phyloP scores from a whole-genome alignment of 2,329 filamentous ascomycete species.

The Hypoxylon rubiginosum region DNA sequence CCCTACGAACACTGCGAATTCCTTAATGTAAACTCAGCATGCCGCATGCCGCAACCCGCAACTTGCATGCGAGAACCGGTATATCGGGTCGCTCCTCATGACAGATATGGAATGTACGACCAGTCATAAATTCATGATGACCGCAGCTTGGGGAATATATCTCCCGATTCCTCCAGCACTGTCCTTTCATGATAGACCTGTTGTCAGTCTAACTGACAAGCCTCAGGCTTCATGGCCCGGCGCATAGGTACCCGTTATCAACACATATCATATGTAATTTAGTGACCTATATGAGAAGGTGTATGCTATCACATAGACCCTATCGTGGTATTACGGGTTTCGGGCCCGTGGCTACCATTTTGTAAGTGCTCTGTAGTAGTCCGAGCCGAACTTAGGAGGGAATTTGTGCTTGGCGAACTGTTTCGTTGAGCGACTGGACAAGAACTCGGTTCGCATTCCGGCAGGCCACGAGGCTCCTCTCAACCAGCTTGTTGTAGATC shows the following conservation, averaged over 20 bases:
- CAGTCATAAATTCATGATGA: constrained; percentile 1
- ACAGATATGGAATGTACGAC: not conserved
- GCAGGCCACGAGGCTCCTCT: constrained; percentile 59
- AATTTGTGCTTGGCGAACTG: constrained; percentile 47
- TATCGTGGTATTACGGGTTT: not conserved
- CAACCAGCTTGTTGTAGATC: constrained; percentile 58
- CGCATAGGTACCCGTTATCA: not conserved
- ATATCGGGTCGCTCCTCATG: not conserved
- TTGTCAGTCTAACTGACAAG: constrained; percentile 4
- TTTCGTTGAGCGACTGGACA: constrained; percentile 56
- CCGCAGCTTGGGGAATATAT: constrained; percentile 2
- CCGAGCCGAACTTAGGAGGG: constrained; percentile 39
- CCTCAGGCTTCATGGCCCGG: constrained; percentile 2
- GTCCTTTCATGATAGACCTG: not conserved
- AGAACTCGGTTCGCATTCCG: constrained; percentile 60
- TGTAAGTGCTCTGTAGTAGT: constrained; percentile 1
- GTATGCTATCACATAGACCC: not conserved
- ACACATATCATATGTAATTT: constrained; percentile 12
- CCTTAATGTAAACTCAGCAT: not conserved
- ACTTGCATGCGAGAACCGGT: constrained; percentile 3
- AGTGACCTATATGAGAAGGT: not conserved
- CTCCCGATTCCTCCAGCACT: not conserved
- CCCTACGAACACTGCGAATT: not conserved
- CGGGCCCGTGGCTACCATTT: not conserved
- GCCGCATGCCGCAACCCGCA: constrained; percentile 7